Evolutionary conservation across 179 eudicot species (phyloP), one percentile per base, ranked within the genome.

Genomic region (Spergularia azorica): DNA sequence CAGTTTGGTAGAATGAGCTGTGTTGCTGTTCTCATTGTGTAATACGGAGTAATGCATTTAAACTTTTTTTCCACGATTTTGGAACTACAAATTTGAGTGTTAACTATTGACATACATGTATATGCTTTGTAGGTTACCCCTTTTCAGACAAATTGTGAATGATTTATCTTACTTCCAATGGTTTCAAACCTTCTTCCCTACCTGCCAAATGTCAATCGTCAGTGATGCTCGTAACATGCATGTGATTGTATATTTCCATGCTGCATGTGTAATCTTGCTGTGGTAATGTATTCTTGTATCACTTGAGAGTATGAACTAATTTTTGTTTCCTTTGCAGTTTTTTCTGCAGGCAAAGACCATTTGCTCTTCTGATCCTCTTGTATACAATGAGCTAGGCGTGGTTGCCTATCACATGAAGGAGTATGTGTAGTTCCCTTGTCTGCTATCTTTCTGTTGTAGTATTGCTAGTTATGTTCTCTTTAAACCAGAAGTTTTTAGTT

Each of bases 311-410:
- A 32, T 36, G 21, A 63, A 70, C 66, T 85, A 58, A 77, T 43
- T 68, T 77, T 60, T 48, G 38, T 17, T 82, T 80, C 54, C 75
- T 51, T 86, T 84, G 32, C 95, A 95, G 98, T 95, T 95, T 87
- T 89, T 93, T 82, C 81, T 89, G 92, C 98, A 95, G 92, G 97
- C 97, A 62, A 89, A 88, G 78, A 46, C 85, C 63, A 86, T 90
- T 65, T 95, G 98, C 78, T 88, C 92, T 63, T 88, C 95, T 10
- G 98, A 95, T 90, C 98, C 98, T 80, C 93, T 91, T 79, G 97
- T 95, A 69, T 91, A 85, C 83, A 95, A 95, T 79, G 98, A 95
- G 80, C 93, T 93, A 77, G 98, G 98, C 46, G 97, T 91, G 79
- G 97, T 91, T 75, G 89, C 98, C 55, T 91, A 95, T 87, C 92